Percentiles rank a stretch among this genome's conserved stretches.
These are phyloP conservation scores for Suillus plorans DNA, from an alignment of 768 basidiomycete genomes.

Conservation along the genomic window DNA sequence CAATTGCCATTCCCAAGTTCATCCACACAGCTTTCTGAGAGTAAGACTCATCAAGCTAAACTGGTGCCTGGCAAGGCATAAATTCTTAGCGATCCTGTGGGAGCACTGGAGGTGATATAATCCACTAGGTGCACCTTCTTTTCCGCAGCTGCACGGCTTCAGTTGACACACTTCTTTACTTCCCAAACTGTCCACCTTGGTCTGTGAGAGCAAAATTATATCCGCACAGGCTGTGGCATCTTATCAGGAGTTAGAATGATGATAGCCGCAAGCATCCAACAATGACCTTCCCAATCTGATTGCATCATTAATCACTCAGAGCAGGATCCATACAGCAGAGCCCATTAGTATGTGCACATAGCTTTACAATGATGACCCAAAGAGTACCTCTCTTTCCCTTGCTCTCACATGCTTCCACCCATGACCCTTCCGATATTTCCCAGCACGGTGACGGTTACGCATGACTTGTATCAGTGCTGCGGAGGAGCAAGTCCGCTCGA, in stretches of 20 bases:
- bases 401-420: conserved; percentile 5
- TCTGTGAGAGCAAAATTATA: conserved; percentile 9
- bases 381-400: neutral
- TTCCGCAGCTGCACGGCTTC: conserved; percentile 3
- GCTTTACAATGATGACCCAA: neutral
- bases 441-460: conserved; percentile 7
- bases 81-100: neutral
- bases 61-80: neutral
- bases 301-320: neutral
- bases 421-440: conserved; percentile 5
- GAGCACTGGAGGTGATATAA: neutral
- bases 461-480: conserved; percentile 1
- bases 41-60: neutral
- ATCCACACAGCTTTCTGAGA: neutral
- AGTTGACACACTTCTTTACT: conserved; percentile 1
- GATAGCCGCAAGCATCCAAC: conserved; percentile 15
- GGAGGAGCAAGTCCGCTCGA: conserved; percentile 1
- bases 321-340: neutral
- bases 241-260: conserved; percentile 10
- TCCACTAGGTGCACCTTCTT: neutral
- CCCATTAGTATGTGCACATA: neutral
- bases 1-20: conserved; percentile 6
- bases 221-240: conserved; percentile 8
- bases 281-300: conserved; percentile 12
- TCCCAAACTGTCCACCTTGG: conserved; percentile 1